Base-by-base conservation (phyloP, 331 rosid genomes). In the Pyrus hybrid region DNA sequence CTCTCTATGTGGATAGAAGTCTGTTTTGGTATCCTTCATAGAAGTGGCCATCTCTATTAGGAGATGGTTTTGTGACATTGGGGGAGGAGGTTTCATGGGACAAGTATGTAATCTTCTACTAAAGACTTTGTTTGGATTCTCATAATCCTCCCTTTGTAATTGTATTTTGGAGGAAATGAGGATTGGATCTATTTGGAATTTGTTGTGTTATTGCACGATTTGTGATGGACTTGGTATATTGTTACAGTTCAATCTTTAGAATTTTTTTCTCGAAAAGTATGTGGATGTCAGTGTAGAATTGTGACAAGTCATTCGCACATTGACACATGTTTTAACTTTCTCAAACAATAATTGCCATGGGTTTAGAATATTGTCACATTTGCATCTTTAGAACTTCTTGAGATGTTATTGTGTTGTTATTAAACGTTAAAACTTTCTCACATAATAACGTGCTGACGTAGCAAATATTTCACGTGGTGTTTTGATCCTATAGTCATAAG, bases 131-230 rank as follows among this genome's bases (percentile, higher is more conserved):
- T 60, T 53, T 62, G 70, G 70, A 43, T 62, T 73, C 77, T 62
- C 62, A 30, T 18, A 53, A 17, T 72, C 58, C 26, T 72, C 68
- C n/a, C 3, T 11, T 25, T 62, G 77, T 74, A 74, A 74, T 63
- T 79, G 79, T 79, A 67, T 73, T 57, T 73, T 73, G 79, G 75
- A 73, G 60, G 70, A 45, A 73, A 14, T 30, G 83, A 37, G 79
- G 32, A 47, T 37, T 37, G 45, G 68, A 71, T 86, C 76, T 78
- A 13, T 62, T 76, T 73, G 73, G 79, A 70, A 71, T 70, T 68
- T 78, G 83, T 71, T 49, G 16, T n/a, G 16, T 66, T 26, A 33
- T 33, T 17, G 7, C 20, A 30, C 29, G 13, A 13, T 2, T 23
- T 25, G 2, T 13, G 5, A 17, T 49, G 1, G n/a, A 49, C 4